Percentiles rank a stretch among this genome's conserved stretches.
Evolutionary conservation across 192 early-diverging fungal species (phyloP).

Genomic region (Geranomyces variabilis): DNA sequence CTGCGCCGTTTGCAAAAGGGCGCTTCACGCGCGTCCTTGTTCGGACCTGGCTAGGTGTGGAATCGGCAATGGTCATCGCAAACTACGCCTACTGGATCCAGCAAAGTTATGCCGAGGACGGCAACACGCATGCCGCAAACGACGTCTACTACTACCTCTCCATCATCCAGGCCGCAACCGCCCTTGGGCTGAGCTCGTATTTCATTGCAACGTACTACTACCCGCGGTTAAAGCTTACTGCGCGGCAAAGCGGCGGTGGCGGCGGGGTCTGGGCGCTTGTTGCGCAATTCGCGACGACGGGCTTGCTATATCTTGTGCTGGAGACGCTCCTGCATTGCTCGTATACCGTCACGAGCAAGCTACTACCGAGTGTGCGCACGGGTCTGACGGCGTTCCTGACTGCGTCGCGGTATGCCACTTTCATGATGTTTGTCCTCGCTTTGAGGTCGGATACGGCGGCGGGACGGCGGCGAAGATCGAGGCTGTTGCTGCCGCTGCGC

Average conservation of each 20-base stretch:
- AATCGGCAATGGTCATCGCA: neutral
- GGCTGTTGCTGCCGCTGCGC: no score
- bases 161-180: slow-evolving; percentile 21
- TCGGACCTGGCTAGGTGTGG: slow-evolving; percentile 13
- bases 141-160: slow-evolving; percentile 10
- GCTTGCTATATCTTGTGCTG: slow-evolving; percentile 17
- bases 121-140: neutral
- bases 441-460: slow-evolving; percentile 8
- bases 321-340: slow-evolving; percentile 24
- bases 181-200: slow-evolving; percentile 4
- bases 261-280: neutral
- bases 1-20: neutral
- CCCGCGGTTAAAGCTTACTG: slow-evolving; percentile 7
- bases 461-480: no score
- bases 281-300: slow-evolving; percentile 9
- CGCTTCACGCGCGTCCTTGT: neutral
- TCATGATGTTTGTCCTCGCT: slow-evolving; percentile 26
- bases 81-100: slow-evolving; percentile 23
- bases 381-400: slow-evolving; percentile 21
- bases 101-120: neutral
- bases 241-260: neutral
- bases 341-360: slow-evolving; percentile 8
- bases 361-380: slow-evolving; percentile 1
- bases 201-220: slow-evolving; percentile 21
- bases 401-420: slow-evolving; percentile 13